A percentile compares a stretch with the other conserved stretches of the same genome.
phyloP scores from a whole-genome alignment of 2,329 filamentous ascomycete species.

The Pestalotiopsis sp. region DNA sequence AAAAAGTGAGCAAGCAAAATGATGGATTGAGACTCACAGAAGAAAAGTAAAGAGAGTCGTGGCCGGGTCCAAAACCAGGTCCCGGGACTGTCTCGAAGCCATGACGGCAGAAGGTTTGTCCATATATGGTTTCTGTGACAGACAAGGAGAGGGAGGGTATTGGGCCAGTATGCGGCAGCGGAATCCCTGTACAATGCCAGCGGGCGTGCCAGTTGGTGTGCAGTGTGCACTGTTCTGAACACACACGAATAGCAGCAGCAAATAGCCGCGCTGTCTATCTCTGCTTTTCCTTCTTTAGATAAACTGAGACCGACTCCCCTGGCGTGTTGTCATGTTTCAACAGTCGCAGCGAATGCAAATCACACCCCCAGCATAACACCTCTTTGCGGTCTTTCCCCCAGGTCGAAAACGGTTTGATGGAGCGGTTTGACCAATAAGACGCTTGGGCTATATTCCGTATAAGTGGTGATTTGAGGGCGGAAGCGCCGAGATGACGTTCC shows the following conservation, averaged over 20 bases:
- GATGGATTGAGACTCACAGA: slow-evolving; percentile 53
- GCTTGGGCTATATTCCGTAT: neutral
- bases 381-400: neutral
- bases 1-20: slow-evolving; percentile 9
- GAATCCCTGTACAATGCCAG: neutral
- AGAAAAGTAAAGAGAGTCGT: slow-evolving; percentile 70
- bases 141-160: neutral
- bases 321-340: slow-evolving; percentile 23
- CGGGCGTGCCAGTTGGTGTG: neutral
- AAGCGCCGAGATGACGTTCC: slow-evolving; percentile 10
- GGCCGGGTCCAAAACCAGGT: slow-evolving; percentile 52
- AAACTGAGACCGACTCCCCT: slow-evolving; percentile 17
- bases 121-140: slow-evolving; percentile 15
- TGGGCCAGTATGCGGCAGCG: slow-evolving; percentile 1
- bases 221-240: neutral
- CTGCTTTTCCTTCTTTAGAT: slow-evolving; percentile 17
- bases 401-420: neutral
- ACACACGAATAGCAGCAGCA: slow-evolving; percentile 2
- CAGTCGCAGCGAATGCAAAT: slow-evolving; percentile 26
- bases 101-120: slow-evolving; percentile 10
- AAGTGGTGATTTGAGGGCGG: neutral
- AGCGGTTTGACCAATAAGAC: neutral
- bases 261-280: slow-evolving; percentile 19
- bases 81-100: neutral
- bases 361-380: neutral